Evolutionary conservation across 768 basidiomycete genomes (phyloP).

Genomic region (Ramaria rubella): DNA sequence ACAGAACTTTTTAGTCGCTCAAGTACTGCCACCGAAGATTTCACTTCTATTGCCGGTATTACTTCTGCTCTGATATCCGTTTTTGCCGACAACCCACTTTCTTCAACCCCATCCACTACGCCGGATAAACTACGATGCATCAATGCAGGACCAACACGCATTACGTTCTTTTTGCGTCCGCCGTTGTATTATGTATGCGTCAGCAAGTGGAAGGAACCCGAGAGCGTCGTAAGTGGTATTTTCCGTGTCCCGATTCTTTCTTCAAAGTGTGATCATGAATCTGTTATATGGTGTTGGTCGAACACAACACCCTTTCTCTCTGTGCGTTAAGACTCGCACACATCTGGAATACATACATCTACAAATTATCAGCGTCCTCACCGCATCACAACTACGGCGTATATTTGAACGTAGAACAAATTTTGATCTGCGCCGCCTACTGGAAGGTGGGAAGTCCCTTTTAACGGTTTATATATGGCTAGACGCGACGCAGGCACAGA

Average conservation of each 20-base stretch:
- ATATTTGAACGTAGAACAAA: conserved; percentile 89
- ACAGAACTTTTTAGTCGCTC: conserved; percentile 35
- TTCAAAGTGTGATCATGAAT: neutral
- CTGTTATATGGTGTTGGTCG: too few species aligned
- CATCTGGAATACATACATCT: conserved; percentile 95
- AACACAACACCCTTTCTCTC: conserved; percentile 18
- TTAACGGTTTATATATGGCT: neutral
- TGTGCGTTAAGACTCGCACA: conserved; percentile 63
- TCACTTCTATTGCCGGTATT: conserved; percentile 79
- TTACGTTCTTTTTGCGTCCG: conserved; percentile 78
- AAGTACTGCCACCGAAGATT: conserved; percentile 49
- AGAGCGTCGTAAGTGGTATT: conserved; percentile 73
- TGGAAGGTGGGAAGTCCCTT: conserved; percentile 43
- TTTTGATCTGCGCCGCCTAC: conserved; percentile 76
- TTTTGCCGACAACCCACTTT: conserved; percentile 72
- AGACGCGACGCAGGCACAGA: conserved; percentile 59
- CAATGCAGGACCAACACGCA: conserved; percentile 72
- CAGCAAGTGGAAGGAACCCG: conserved; percentile 93
- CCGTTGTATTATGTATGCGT: conserved; percentile 91
- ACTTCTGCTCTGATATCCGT: conserved; percentile 96
- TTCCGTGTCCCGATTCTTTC: neutral
- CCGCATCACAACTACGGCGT: conserved; percentile 71
- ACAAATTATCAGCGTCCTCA: conserved; percentile 87
- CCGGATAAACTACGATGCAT: conserved; percentile 82
- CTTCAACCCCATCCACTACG: conserved; percentile 90